Evolutionary conservation across 768 basidiomycete genomes (phyloP).

Genomic region (Pisolithus albus): DNA sequence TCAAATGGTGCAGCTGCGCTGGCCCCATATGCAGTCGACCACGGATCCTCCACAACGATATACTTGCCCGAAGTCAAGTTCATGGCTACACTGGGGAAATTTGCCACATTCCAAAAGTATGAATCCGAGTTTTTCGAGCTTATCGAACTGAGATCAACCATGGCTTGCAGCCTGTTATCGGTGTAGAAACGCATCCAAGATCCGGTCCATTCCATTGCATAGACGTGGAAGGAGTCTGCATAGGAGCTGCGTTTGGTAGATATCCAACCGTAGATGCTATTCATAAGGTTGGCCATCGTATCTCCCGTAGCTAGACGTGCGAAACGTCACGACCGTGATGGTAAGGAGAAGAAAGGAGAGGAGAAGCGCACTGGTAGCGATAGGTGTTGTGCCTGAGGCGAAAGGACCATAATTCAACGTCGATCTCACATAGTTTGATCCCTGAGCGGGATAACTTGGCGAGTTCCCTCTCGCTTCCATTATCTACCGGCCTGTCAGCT

Average conservation of each 20-base stretch:
- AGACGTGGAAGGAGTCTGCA: constrained; percentile 46
- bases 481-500: constrained; percentile 29
- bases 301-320: constrained; percentile 4
- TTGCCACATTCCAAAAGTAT: constrained; percentile 46
- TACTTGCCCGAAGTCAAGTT: constrained; percentile 35
- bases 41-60: constrained; percentile 41
- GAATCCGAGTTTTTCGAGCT: constrained; percentile 35
- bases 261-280: constrained; percentile 32
- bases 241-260: constrained; percentile 37
- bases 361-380: constrained; percentile 18
- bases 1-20: constrained; percentile 40
- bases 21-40: constrained; percentile 37
- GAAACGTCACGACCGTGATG: background rate
- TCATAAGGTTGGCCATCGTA: constrained; percentile 21
- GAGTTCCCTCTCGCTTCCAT: constrained; percentile 48
- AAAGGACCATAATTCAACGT: constrained; percentile 66
- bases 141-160: constrained; percentile 40
- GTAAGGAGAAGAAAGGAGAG: background rate
- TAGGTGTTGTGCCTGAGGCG: constrained; percentile 24
- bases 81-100: constrained; percentile 44
- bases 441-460: constrained; percentile 36
- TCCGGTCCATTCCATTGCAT: constrained; percentile 54
- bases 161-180: constrained; percentile 44
- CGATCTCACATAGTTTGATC: constrained; percentile 44
- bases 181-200: constrained; percentile 49